phyloP scores from a whole-genome alignment of 768 basidiomycete genomes.

The Psilocybe cyanescens region DNA sequence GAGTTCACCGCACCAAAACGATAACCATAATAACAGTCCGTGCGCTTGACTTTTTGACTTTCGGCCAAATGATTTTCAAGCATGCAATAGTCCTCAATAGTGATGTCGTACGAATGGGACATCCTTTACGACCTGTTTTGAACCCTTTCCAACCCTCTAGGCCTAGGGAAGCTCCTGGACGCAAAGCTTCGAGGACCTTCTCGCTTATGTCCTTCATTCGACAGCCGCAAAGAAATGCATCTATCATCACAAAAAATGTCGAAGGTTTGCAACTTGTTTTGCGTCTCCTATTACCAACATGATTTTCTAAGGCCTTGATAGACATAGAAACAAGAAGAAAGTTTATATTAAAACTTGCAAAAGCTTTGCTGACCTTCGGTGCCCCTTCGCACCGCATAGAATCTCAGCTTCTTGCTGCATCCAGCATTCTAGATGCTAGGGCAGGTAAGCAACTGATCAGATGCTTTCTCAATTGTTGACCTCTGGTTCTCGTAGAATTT shows the following conservation, averaged over 20 bases:
- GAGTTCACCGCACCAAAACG: not conserved
- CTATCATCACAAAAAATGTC: conserved; percentile 45
- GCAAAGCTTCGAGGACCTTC: conserved; percentile 20
- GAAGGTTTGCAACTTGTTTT: conserved; percentile 38
- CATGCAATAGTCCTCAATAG: not conserved
- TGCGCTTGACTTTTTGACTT: not conserved
- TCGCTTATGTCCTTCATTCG: conserved; percentile 26
- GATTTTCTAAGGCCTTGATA: conserved; percentile 19
- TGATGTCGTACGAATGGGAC: not conserved
- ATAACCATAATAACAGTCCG: not conserved
- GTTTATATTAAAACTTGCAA: conserved; percentile 86
- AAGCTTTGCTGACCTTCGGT: conserved; percentile 88
- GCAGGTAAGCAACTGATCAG: conserved; percentile 45
- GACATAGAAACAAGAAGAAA: conserved; percentile 56
- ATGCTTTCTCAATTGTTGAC: not conserved
- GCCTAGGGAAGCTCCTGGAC: not conserved
- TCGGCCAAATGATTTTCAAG: not conserved
- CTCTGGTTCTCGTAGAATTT: conserved; percentile 51
- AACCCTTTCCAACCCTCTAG: conserved; percentile 14
- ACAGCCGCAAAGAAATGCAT: conserved; percentile 32
- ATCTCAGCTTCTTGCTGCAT: conserved; percentile 82
- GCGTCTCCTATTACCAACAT: not conserved
- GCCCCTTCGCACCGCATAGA: conserved; percentile 95
- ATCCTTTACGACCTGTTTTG: conserved; percentile 12
- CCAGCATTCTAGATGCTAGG: conserved; percentile 75